Conservation (phyloP, 805 yeast genomes). For the Blastobotrys parvus region DNA sequence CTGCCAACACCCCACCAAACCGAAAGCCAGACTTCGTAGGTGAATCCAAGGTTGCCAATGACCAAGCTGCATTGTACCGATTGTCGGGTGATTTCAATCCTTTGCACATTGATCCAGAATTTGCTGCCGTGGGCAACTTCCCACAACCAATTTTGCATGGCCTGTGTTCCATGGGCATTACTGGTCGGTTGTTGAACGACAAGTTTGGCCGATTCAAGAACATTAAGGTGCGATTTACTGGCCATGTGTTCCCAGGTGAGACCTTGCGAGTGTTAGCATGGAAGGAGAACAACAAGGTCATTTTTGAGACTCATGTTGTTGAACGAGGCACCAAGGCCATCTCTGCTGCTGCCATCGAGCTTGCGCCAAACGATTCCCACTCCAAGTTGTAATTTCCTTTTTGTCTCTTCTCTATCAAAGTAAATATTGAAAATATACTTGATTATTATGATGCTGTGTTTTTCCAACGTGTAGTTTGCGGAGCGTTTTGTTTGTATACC, state of each 20-base stretch:
- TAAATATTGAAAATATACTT: neutral
- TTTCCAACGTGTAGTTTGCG: neutral
- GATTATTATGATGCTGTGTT: neutral
- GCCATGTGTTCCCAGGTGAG: constrained; percentile 93
- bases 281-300: constrained; percentile 63
- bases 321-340: constrained; percentile 75
- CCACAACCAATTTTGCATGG: constrained; percentile 89
- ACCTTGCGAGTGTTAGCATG: constrained; percentile 73
- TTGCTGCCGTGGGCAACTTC: constrained; percentile 84
- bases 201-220: constrained; percentile 75
- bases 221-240: constrained; percentile 83
- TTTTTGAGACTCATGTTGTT: constrained; percentile 74
- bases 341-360: constrained; percentile 77
- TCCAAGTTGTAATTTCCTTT: constrained; percentile 18
- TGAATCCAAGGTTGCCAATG: constrained; percentile 48
- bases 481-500: neutral
- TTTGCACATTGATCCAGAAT: constrained; percentile 84
- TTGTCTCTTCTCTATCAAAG: neutral
- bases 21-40: constrained; percentile 58
- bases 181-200: constrained; percentile 67
- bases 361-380: constrained; percentile 25
- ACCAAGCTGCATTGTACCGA: constrained; percentile 86
- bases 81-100: constrained; percentile 94
- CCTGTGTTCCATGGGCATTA: constrained; percentile 75
- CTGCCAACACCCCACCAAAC: constrained; percentile 54